Evolutionary conservation across 2,329 filamentous ascomycete species (phyloP).

Genomic region (Tympanopsis confertula): DNA sequence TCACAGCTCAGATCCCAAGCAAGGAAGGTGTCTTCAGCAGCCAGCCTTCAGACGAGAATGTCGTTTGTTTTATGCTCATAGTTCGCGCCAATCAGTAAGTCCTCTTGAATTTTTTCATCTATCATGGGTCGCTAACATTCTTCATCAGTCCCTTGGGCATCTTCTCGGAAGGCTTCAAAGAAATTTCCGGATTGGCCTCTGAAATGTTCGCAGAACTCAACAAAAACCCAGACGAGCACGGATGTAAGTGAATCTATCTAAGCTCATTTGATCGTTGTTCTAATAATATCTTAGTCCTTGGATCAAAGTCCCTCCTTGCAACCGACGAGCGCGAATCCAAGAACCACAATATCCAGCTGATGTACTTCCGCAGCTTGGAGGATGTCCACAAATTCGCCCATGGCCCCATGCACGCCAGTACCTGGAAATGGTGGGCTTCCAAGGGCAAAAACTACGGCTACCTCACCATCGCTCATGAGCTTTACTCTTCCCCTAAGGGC

Average conservation of each 20-base stretch:
- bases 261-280: no score
- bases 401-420: not conserved
- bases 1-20: not conserved
- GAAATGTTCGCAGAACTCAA: not conserved
- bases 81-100: not conserved
- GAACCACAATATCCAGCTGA: not conserved
- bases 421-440: not conserved
- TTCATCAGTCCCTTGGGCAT: not conserved
- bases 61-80: not conserved
- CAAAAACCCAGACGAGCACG: not conserved
- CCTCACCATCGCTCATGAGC: not conserved
- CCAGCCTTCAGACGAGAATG: not conserved
- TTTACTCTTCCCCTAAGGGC: not conserved
- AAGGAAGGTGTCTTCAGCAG: not conserved
- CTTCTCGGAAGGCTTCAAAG: no score
- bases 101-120: no score
- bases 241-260: no score
- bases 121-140: no score
- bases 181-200: no score
- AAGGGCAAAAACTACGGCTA: not conserved
- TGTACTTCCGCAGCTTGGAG: not conserved
- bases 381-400: not conserved
- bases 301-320: not conserved
- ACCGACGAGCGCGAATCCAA: not conserved
- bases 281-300: no score